phyloP scores from a whole-genome alignment of 2,329 filamentous ascomycete genomes.

The Cercospora sp. region DNA sequence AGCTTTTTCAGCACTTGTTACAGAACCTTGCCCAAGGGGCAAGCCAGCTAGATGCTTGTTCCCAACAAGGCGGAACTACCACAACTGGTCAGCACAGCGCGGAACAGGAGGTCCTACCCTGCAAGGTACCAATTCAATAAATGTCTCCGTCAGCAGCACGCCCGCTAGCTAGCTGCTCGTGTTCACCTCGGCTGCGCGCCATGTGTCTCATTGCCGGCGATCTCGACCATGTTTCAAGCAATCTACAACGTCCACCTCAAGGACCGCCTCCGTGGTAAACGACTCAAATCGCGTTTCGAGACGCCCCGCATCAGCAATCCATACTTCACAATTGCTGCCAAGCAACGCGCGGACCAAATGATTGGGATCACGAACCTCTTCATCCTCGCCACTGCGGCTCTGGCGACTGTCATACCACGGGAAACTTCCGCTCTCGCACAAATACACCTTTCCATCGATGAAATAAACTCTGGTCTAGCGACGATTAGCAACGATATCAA shows the following conservation, averaged over 20 bases:
- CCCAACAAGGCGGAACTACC: background rate
- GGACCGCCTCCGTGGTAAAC: conserved; percentile 11
- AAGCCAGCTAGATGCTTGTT: background rate
- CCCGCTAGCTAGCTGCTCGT: background rate
- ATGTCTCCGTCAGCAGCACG: background rate
- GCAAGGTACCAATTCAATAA: background rate
- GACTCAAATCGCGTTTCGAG: background rate
- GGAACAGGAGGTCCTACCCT: background rate
- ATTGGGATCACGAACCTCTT: conserved; percentile 15
- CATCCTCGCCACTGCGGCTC: conserved; percentile 10
- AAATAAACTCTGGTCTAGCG: background rate
- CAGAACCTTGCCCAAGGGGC: background rate
- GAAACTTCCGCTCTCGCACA: background rate
- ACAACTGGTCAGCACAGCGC: background rate
- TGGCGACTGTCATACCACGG: conserved; percentile 1
- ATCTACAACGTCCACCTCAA: conserved; percentile 13
- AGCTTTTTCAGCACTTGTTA: background rate
- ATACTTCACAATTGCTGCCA: background rate
- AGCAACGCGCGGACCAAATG: background rate
- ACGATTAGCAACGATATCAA: background rate
- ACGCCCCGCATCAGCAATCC: background rate
- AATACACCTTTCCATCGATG: conserved; percentile 3
- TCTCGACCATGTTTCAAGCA: conserved; percentile 10
- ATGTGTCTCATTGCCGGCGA: background rate
- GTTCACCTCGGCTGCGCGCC: background rate